Evolutionary conservation across 192 early-diverging fungal genomes (phyloP), one percentile per base, ranked within the genome.

Genomic region (Gamsiella multidivaricata): DNA sequence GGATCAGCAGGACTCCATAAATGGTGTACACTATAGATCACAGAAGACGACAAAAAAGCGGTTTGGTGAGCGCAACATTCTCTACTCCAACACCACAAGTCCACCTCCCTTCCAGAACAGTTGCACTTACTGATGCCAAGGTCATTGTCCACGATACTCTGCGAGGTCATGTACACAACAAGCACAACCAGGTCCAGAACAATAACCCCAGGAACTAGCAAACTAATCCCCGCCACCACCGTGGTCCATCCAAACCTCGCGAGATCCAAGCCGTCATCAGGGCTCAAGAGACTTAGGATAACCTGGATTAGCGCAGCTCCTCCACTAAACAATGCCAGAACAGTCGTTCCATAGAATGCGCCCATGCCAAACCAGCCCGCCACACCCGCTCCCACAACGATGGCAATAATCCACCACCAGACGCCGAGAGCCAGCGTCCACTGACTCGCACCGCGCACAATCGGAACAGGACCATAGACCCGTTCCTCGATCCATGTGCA

Each of bases 401-500:
- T 9, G 0, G 39, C 46, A 8, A 78, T 29, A 12, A 64, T 1
- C 74, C 74, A 78, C 74, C 74, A 78, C 74, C 74, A 78, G 12
- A 69, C 23, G 1, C 74, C 74, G 1, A 78, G 45, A 7, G 74
- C 74, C n/a, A 78, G 23, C 2, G 65, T 78, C 74, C 74, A 78
- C 17, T 67, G 59, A 3, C 52, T 49, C 2, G 49, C 54, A 2
- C 58, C 60, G 8, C 39, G 34, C 5, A 53, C 53, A 20, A 69
- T 57, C 0, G 74, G 65, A 0, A 78, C 65, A 5, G 65, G 56
- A 0, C 65, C 74, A 26, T 31, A 63, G 26, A 78, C 45, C 20
- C 14, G 26, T 0, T 52, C 34, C n/a, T 78, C 74, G 0, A 78
- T 29, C 3, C 36, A 31, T 17, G 74, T 78, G 11, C 28, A 31